These are phyloP conservation scores for Centella asiatica DNA, from an alignment of 129 eudicot genomes.

Conservation along the genomic window DNA sequence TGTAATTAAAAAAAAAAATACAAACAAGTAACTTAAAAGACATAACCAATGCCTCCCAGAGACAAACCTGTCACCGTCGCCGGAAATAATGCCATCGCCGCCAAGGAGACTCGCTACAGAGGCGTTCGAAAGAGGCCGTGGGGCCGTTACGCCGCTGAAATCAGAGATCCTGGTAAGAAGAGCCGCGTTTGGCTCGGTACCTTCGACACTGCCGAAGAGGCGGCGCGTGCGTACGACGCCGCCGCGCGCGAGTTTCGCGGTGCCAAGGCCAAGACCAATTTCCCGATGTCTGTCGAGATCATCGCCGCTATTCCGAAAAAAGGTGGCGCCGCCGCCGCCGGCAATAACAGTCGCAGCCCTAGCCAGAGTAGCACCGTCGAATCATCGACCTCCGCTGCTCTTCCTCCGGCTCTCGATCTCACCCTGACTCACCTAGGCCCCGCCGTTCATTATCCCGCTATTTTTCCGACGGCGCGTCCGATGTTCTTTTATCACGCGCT, in stretches of 20 bases:
- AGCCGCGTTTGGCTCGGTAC: constrained; percentile 67
- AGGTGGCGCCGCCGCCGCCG: background rate
- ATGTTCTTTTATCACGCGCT: constrained; percentile 28
- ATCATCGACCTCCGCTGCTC: constrained; percentile 20
- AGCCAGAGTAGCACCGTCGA: constrained; percentile 55
- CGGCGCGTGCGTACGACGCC: constrained; percentile 24
- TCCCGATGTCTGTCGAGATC: constrained; percentile 25
- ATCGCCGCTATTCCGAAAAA: background rate
- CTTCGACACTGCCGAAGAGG: constrained; percentile 16
- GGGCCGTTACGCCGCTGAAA: constrained; percentile 70
- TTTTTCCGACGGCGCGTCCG: constrained; percentile 34
- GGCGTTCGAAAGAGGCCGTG: constrained; percentile 55
- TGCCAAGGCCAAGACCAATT: constrained; percentile 43
- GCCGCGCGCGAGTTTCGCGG: constrained; percentile 58
- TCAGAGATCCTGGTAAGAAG: constrained; percentile 53
- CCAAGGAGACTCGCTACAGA: constrained; percentile 34
- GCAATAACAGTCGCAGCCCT: constrained; percentile 16
- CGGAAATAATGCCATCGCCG: constrained; percentile 17
- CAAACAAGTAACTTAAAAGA: background rate
- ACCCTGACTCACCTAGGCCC: constrained; percentile 21
- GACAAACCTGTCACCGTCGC: constrained; percentile 25
- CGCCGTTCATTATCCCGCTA: background rate
- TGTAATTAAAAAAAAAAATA: background rate
- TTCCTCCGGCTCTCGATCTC: constrained; percentile 35
- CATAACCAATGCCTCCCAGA: constrained; percentile 37